A percentile compares a stretch with the other conserved stretches of the same genome.
phyloP scores from a whole-genome alignment of 768 basidiomycete genomes.

The Clitopilus passeckerianus region DNA sequence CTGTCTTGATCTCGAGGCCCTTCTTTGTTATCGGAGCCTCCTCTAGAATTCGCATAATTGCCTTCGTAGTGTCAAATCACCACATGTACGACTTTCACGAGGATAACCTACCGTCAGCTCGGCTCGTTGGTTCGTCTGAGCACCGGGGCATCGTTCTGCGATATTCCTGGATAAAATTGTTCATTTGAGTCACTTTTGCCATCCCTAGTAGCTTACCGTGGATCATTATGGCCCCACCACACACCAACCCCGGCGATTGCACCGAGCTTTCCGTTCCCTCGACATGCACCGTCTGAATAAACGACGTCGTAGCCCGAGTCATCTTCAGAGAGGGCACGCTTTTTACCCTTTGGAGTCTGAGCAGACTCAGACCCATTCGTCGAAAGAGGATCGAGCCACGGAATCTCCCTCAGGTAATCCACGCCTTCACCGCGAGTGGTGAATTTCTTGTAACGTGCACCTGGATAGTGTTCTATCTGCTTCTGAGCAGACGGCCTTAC shows the following conservation, averaged over 20 bases:
- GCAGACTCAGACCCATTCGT: background rate
- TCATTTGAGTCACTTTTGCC: background rate
- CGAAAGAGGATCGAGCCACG: background rate
- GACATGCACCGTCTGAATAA: slow-evolving; percentile 86
- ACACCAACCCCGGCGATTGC: slow-evolving; percentile 83
- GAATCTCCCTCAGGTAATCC: background rate
- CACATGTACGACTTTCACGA: background rate
- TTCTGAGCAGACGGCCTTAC: slow-evolving; percentile 66
- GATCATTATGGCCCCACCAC: slow-evolving; percentile 75
- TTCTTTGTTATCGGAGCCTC: slow-evolving; percentile 50
- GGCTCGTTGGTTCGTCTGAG: slow-evolving; percentile 84
- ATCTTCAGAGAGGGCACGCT: slow-evolving; percentile 22
- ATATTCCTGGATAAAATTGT: slow-evolving; percentile 54
- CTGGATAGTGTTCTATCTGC: slow-evolving; percentile 61
- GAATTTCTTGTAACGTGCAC: slow-evolving; percentile 69
- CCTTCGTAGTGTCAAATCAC: slow-evolving; percentile 39
- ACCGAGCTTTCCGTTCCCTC: slow-evolving; percentile 67
- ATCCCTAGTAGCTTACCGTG: slow-evolving; percentile 33
- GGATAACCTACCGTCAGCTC: slow-evolving; percentile 67
- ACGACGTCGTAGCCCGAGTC: slow-evolving; percentile 45
- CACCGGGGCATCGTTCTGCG: slow-evolving; percentile 76
- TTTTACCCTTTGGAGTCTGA: slow-evolving; percentile 23
- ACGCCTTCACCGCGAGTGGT: slow-evolving; percentile 44
- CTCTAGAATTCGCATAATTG: slow-evolving; percentile 80
- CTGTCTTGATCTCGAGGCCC: slow-evolving; percentile 73